A percentile compares a stretch with the other conserved stretches of the same genome.
These are phyloP conservation scores for Parathielavia appendiculata DNA, from an alignment of 495 filamentous ascomycete species.

Conservation along the genomic window DNA sequence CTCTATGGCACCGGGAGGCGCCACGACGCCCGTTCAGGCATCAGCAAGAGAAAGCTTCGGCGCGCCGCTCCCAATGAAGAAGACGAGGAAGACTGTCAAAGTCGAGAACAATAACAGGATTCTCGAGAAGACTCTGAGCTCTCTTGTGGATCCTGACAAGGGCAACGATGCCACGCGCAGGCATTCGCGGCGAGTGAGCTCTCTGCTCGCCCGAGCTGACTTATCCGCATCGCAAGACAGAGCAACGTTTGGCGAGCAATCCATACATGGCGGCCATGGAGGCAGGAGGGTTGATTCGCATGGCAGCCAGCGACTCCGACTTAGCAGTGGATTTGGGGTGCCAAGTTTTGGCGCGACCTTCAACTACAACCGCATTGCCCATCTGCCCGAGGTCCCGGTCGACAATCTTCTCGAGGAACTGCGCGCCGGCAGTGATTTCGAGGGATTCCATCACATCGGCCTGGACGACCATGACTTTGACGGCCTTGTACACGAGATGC, in stretches of 20 bases:
- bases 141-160: slow-evolving; percentile 78
- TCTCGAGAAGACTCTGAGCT: slow-evolving; percentile 48
- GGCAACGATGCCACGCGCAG: slow-evolving; percentile 58
- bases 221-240: slow-evolving; percentile 72
- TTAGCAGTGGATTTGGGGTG: slow-evolving; percentile 49
- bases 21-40: slow-evolving; percentile 67
- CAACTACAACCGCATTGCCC: slow-evolving; percentile 37
- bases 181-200: slow-evolving; percentile 84
- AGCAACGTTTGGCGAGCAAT: slow-evolving; percentile 66
- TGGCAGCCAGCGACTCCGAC: slow-evolving; percentile 58
- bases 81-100: slow-evolving; percentile 40
- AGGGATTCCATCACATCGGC: slow-evolving; percentile 65
- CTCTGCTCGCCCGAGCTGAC: slow-evolving; percentile 84
- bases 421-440: slow-evolving; percentile 52
- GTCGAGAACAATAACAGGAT: slow-evolving; percentile 52
- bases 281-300: slow-evolving; percentile 65
- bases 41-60: slow-evolving; percentile 48
- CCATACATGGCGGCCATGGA: slow-evolving; percentile 44
- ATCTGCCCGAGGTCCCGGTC: slow-evolving; percentile 60
- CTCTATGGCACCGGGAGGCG: slow-evolving; percentile 76
- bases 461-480: slow-evolving; percentile 63
- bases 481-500: slow-evolving; percentile 66
- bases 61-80: slow-evolving; percentile 42
- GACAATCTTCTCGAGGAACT: slow-evolving; percentile 72
- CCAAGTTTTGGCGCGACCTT: slow-evolving; percentile 35